Evolutionary conservation across 2,329 filamentous ascomycete species (phyloP), one percentile per base, ranked within the genome.

Genomic region (Ophiosphaerella herpotricha): DNA sequence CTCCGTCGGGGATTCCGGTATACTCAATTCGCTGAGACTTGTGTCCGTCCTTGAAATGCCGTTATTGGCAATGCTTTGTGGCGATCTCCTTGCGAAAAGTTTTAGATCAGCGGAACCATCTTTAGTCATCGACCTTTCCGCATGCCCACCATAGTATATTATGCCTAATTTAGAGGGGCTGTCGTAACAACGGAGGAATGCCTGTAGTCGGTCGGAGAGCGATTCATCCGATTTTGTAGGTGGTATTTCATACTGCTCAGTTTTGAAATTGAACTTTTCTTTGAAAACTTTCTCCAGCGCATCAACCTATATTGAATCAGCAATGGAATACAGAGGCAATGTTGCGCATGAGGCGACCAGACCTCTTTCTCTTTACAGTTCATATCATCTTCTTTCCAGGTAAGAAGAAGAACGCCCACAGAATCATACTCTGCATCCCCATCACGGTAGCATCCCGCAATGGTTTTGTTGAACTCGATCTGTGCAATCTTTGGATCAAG

Each of bases 101-200:
- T 40, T 11, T 31, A 49, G 34, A 31, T 52, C 49, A 31, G 13
- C 34, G 13, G 18, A 21, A 21, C 44, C 54, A 7, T 54, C 32
- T 8, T 32, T 18, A 11, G 31, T 38, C 23, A 43, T 47, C 11
- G 23, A 26, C 23, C 37, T 43, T 9, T 46, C 39, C 13, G 44
- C 56, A 43, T 59, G 56, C 6, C 56, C 53, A 6, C 47, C 56
- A 18, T 59, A 59, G 43, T 59, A 59, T 8, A 59, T 57, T 9
- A 59, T 59, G 39, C 54, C 50, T 12, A 59, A 26, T 34, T 54
- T 59, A 3, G 46, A 21, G 4, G 50, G 47, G 8, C 44, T 46
- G 7, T 57, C 45, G 26, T 44, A 59, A 14, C 43, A 23, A n/a
- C 46, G 7, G 11, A 39, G 32, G 45, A 55, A 59, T 2, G 39